These are phyloP conservation scores for Pholiota adiposa DNA, from an alignment of 1,284 basidiomycete genomes.

Conservation along the genomic window DNA sequence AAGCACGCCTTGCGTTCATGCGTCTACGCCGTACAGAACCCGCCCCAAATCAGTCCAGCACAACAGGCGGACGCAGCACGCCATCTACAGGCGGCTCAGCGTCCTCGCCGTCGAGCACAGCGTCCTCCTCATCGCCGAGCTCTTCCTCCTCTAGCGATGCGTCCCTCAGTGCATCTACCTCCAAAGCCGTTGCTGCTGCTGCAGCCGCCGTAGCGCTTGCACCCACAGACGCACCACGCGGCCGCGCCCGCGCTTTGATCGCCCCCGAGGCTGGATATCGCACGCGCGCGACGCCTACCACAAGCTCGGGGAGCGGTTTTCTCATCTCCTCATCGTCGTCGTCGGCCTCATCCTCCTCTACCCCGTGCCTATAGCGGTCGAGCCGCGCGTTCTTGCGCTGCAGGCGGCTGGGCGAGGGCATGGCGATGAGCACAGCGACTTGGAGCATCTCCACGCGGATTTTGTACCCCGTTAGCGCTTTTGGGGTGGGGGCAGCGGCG, in stretches of 20 bases:
- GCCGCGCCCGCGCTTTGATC: not conserved
- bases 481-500: no score
- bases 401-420: conserved; percentile 46
- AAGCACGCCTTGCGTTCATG: no score
- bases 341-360: not conserved
- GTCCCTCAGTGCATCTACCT: not conserved
- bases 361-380: not conserved
- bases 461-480: conserved; percentile 13
- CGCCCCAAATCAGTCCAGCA: no score
- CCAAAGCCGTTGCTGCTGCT: not conserved
- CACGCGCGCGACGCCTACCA: not conserved
- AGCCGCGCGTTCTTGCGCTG: not conserved
- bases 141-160: no score
- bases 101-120: not conserved
- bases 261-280: not conserved
- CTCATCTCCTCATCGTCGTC: not conserved
- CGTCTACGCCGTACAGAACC: no score
- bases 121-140: not conserved
- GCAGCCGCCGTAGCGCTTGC: not conserved
- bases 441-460: conserved; percentile 40
- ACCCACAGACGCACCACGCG: no score
- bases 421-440: conserved; percentile 63
- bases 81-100: not conserved
- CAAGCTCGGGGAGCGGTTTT: not conserved
- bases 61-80: not conserved